Evolutionary conservation across 2,329 filamentous ascomycete species (phyloP), one percentile per base, ranked within the genome.

Genomic region (Microthyrium microscopicum): DNA sequence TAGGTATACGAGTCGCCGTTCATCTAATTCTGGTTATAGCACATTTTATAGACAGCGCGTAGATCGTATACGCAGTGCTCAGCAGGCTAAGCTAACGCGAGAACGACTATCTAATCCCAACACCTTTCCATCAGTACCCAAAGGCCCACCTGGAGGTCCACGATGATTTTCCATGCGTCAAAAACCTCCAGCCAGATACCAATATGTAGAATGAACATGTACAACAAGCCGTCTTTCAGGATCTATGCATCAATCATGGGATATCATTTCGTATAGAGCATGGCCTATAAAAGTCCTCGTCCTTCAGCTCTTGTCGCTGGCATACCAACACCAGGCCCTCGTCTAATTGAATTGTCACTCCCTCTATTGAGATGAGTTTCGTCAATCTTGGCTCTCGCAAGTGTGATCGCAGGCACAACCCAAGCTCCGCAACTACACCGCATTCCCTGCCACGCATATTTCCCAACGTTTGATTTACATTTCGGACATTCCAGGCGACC

Each of bases 381-480:
- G 52, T 95, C 89, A 24, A 94, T 77, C 44, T 75, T 75, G 34
- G 78, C 76, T 53, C 76, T 80, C 34, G 83, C 77, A 40, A 95
- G 62, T 40, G 79, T 87, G 51, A 98, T 89, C 1, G 79, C 85
- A 6, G 89, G 87, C 32, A 84, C 80, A 16, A 94, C 68, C 87
- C 89, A 95, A 40, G 77, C 73, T 24, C 77, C 74, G 54, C 89
- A 98, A 49, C 74, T 89, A 58, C 89, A 98, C 52, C 74, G 75
- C 66, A 94, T 77, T 11, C 89, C 89, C 52, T 91, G 83, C 89
- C 89, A 98, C 33, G 87, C 80, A 50, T 94, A 98, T 46, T 89
- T 80, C 25, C 89, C 89, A 30, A 95, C 72, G 33, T 82, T 83
- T 26, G 80, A 73, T 29, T 70, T 72, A 54, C 89, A 98, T 47